Evolutionary conservation across 192 early-diverging fungal genomes (phyloP).

Genomic region (Entomortierella chlamydospora): DNA sequence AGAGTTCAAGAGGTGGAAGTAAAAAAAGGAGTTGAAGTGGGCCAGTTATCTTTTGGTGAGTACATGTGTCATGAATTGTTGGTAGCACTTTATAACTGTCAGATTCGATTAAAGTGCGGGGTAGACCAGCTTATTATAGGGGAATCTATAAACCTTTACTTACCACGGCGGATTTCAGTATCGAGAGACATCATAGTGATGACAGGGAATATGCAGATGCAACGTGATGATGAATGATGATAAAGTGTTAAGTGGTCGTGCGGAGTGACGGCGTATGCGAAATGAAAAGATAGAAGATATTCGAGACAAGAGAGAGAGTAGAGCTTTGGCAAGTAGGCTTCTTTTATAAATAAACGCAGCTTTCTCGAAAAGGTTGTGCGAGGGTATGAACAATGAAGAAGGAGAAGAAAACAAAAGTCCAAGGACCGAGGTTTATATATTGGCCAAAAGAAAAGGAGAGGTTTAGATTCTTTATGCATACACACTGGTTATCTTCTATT

Average conservation of each 20-base stretch:
- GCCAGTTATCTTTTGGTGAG: not conserved
- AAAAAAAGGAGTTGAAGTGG: not conserved
- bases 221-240: no score
- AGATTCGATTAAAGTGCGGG: no score
- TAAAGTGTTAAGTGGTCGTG: not conserved
- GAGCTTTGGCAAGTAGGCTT: not conserved
- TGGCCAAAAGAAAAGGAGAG: not conserved
- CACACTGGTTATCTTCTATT: no score
- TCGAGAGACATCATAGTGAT: constrained; percentile 25
- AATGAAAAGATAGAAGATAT: not conserved
- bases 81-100: no score
- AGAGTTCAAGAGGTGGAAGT: not conserved
- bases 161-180: constrained; percentile 37
- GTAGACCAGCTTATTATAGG: not conserved
- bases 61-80: constrained; percentile 3
- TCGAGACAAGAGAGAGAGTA: not conserved
- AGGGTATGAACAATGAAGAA: not conserved
- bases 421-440: not conserved
- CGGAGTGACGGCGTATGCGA: not conserved
- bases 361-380: not conserved
- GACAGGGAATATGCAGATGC: not conserved
- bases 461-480: no score
- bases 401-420: not conserved
- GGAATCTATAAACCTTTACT: not conserved
- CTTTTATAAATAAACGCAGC: no score